Evolutionary conservation across 1,139 yeast genomes (phyloP).

Genomic region (Casaregolazyma suthepensis): DNA sequence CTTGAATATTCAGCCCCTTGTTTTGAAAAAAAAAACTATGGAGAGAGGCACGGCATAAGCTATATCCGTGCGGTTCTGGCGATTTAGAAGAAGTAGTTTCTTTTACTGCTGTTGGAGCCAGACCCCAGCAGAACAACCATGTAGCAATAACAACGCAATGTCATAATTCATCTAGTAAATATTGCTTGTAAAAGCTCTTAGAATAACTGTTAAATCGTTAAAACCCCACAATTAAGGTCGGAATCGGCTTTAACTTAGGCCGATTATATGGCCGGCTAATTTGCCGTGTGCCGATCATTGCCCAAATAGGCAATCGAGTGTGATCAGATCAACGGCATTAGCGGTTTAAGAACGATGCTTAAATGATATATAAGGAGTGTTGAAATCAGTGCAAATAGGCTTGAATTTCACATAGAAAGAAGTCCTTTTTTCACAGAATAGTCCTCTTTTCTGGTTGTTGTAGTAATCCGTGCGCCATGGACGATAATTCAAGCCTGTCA

Average conservation of each 20-base stretch:
- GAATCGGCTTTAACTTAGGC: not conserved
- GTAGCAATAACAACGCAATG: not conserved
- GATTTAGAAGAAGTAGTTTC: too few species aligned
- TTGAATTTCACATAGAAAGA: not conserved
- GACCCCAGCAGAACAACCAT: not conserved
- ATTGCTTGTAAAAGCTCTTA: not conserved
- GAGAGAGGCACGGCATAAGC: not conserved
- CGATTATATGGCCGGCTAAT: not conserved
- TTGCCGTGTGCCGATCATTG: slow-evolving; percentile 1
- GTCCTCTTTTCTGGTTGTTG: not conserved
- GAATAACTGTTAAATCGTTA: not conserved
- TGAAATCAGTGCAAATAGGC: not conserved
- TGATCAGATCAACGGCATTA: not conserved
- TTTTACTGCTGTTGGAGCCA: not conserved
- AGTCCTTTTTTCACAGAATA: not conserved
- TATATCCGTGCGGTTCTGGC: not conserved
- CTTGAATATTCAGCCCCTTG: not conserved
- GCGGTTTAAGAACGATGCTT: not conserved
- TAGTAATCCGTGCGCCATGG: not conserved
- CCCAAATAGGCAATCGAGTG: not conserved
- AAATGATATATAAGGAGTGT: not conserved
- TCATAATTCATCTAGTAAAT: too few species aligned
- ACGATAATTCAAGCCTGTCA: not conserved
- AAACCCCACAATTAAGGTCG: not conserved
- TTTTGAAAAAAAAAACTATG: too few species aligned